Evolutionary conservation across 2,329 filamentous ascomycete genomes (phyloP).

Genomic region (Paramyrothecium roridum): DNA sequence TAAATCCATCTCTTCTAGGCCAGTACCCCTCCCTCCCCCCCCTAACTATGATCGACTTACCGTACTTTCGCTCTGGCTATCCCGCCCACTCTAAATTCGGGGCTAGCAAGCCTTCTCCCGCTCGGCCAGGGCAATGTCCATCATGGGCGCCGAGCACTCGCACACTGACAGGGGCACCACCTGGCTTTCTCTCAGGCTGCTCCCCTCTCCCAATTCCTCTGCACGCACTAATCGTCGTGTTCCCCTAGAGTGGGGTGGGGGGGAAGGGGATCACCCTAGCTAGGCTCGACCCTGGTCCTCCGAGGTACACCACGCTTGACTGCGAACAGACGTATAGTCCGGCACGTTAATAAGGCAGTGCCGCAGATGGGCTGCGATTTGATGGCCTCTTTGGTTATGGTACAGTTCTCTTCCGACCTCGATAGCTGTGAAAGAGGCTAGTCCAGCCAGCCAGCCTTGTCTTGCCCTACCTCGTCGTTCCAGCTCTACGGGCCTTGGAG

Average conservation of each 20-base stretch:
- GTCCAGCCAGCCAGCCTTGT: neutral
- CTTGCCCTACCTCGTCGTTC: neutral
- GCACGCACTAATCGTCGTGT: too few relatives aligned
- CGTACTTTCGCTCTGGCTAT: neutral
- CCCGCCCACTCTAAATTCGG: neutral
- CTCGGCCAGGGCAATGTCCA: neutral
- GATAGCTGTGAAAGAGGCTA: neutral
- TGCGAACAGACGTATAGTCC: neutral
- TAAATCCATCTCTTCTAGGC: neutral
- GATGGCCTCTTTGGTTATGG: neutral
- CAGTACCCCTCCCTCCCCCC: neutral
- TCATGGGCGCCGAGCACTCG: too few relatives aligned
- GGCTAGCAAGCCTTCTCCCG: neutral
- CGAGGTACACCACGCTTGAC: neutral
- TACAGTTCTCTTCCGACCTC: neutral
- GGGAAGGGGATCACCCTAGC: too few relatives aligned
- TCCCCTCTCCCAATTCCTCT: neutral
- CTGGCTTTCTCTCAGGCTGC: neutral
- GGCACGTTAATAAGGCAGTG: neutral
- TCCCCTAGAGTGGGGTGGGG: too few relatives aligned
- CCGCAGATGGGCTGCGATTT: neutral
- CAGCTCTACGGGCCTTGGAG: too few relatives aligned
- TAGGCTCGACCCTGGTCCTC: neutral
- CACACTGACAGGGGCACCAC: neutral
- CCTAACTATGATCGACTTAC: too few relatives aligned